These are phyloP conservation scores for Termitomyces sp. DNA, from an alignment of 768 basidiomycete genomes.

Conservation along the genomic window DNA sequence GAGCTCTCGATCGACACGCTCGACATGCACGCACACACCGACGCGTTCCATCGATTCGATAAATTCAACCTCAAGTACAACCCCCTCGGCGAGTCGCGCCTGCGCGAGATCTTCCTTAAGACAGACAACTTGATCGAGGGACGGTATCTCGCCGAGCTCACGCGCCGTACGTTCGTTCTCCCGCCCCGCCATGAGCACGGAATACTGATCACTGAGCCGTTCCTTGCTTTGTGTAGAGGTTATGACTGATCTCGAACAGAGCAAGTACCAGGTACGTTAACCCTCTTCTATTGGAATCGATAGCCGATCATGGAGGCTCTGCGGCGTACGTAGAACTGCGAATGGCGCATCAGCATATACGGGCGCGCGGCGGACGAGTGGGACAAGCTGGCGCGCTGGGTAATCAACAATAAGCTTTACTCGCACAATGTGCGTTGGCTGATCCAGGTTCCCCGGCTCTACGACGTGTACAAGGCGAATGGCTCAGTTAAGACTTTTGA, in stretches of 20 bases:
- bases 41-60: constrained; percentile 98
- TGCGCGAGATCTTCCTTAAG: constrained; percentile 94
- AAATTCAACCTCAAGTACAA: constrained; percentile 98
- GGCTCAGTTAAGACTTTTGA: constrained; percentile 83
- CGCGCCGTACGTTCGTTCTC: constrained; percentile 55
- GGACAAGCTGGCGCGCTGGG: constrained; percentile 98
- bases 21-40: constrained; percentile 98
- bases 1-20: constrained; percentile 98
- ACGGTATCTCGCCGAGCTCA: constrained; percentile 90
- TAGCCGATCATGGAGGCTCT: too few relatives aligned
- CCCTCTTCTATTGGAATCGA: too few relatives aligned
- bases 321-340: constrained; percentile 63
- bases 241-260: constrained; percentile 96
- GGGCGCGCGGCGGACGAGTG: constrained; percentile 81
- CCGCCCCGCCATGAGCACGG: background rate
- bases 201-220: background rate
- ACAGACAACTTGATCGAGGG: constrained; percentile 95
- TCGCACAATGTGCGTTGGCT: constrained; percentile 99
- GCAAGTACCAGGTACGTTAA: constrained; percentile 84
- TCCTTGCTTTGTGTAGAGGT: constrained; percentile 55
- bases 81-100: constrained; percentile 38
- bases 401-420: constrained; percentile 86
- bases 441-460: constrained; percentile 90
- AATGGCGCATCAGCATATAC: constrained; percentile 97
- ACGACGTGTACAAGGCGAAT: constrained; percentile 91